Percentiles rank a stretch among this genome's conserved stretches.
phyloP scores from a whole-genome alignment of 1,284 basidiomycete genomes.

The Rhodotorula sp. region DNA sequence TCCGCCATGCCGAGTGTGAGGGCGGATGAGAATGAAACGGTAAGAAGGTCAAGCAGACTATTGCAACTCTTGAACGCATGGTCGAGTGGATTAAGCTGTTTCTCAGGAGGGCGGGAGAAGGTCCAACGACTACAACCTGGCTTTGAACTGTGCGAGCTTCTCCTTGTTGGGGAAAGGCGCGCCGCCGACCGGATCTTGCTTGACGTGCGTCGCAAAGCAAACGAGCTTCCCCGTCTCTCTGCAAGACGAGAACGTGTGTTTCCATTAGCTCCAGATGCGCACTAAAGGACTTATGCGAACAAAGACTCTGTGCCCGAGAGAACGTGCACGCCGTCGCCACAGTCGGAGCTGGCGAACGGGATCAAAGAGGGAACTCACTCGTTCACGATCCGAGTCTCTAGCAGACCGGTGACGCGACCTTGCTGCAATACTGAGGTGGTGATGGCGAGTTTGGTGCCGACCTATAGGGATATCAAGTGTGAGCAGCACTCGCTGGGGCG shows the following conservation, averaged over 20 bases:
- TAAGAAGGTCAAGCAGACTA: neutral
- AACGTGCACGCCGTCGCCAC: neutral
- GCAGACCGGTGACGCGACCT: constrained; percentile 16
- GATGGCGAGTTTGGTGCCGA: constrained; percentile 20
- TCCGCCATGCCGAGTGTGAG: too few relatives aligned
- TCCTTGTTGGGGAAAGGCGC: neutral
- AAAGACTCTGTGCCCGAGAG: too few relatives aligned
- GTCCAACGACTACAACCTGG: neutral
- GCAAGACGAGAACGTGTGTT: neutral
- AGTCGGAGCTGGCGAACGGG: neutral
- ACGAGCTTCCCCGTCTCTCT: constrained; percentile 28
- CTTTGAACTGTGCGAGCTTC: neutral
- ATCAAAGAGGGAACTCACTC: neutral
- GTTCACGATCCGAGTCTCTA: constrained; percentile 31
- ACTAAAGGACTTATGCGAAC: too few relatives aligned
- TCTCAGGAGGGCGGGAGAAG: too few relatives aligned
- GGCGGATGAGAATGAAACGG: too few relatives aligned
- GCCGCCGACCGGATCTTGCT: constrained; percentile 26
- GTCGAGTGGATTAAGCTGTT: too few relatives aligned
- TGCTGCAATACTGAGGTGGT: constrained; percentile 29
- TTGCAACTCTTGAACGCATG: too few relatives aligned
- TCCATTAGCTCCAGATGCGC: too few relatives aligned
- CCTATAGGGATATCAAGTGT: constrained; percentile 4
- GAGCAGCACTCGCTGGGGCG: neutral
- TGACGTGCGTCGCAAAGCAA: constrained; percentile 28